Evolutionary conservation across 805 yeast species (phyloP), one percentile per base, ranked within the genome.

Genomic region (Starmera quercuum): DNA sequence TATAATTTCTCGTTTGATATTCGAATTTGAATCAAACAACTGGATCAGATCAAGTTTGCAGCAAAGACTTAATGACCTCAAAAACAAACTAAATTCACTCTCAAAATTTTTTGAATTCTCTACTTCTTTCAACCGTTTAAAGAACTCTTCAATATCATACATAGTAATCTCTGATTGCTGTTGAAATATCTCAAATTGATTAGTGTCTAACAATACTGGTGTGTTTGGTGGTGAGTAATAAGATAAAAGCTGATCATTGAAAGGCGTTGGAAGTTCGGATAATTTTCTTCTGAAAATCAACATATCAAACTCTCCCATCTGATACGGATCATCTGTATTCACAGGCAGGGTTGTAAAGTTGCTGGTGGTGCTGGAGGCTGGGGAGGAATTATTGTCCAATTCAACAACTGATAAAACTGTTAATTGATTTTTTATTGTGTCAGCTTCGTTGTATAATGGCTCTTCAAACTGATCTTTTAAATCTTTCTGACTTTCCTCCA

Each of bases 401-500:
- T 24, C 26, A 24, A 24, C 26, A n/a, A 24, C 26, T 24, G 26
- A 24, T 7, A 24, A n/a, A n/a, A 24, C 26, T n/a, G 12, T 24
- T n/a, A 24, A 24, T 7, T 24, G 26, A n/a, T 24, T 24, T n/a
- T 24, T 24, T n/a, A n/a, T n/a, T n/a, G n/a, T n/a, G n/a, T n/a
- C n/a, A n/a, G n/a, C n/a, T n/a, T n/a, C n/a, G n/a, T n/a, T n/a
- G 6, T 13, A 24, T 9, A 24, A n/a, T n/a, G 26, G 14, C 7
- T 24, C 26, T n/a, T 24, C 26, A 6, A 24, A n/a, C 6, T 26
- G 11, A 9, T 41, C 31, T 28, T 38, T 38, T 33, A 49, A 38
- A 25, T 45, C 51, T 7, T 29, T 32, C 20, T 46, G 47, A 40
- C 51, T 45, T 19, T 39, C 41, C 7, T 19, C 16, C 12, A 45